A percentile compares a stretch with the other conserved stretches of the same genome.
These are phyloP conservation scores for Stevia rebaudiana DNA, from an alignment of 140 eudicot genomes.

Conservation along the genomic window DNA sequence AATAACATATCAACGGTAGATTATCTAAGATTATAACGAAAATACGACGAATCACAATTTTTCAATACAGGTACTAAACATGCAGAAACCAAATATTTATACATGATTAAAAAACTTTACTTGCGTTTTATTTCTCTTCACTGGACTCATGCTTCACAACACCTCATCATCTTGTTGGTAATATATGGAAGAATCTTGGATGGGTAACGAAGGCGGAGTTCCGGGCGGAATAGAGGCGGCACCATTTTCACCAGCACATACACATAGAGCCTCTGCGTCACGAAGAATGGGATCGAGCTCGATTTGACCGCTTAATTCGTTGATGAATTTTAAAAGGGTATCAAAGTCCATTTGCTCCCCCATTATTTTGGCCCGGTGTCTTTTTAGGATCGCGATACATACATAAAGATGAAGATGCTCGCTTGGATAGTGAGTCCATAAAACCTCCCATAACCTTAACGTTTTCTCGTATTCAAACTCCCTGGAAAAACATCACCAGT, in stretches of 20 bases:
- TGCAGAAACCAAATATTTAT: background rate
- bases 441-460: conserved; percentile 75
- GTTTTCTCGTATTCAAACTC: conserved; percentile 71
- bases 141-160: conserved; percentile 26
- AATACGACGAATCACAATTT: conserved; percentile 1
- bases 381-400: conserved; percentile 79
- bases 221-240: conserved; percentile 89
- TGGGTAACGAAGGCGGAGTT: conserved; percentile 83
- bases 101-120: background rate
- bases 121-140: conserved; percentile 2
- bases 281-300: conserved; percentile 63
- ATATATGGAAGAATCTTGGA: conserved; percentile 48
- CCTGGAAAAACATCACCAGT: conserved; percentile 36
- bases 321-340: conserved; percentile 83
- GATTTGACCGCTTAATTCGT: conserved; percentile 76
- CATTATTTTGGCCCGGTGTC: conserved; percentile 69
- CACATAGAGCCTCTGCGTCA: conserved; percentile 85
- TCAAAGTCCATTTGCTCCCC: conserved; percentile 96
- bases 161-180: conserved; percentile 65
- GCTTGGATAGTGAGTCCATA: conserved; percentile 73
- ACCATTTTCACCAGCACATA: conserved; percentile 90
- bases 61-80: background rate
- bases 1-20: background rate
- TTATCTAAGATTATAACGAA: background rate
- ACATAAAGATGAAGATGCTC: conserved; percentile 86